phyloP scores from a whole-genome alignment of 1,284 basidiomycete genomes.

The Heterobasidion occidentale region DNA sequence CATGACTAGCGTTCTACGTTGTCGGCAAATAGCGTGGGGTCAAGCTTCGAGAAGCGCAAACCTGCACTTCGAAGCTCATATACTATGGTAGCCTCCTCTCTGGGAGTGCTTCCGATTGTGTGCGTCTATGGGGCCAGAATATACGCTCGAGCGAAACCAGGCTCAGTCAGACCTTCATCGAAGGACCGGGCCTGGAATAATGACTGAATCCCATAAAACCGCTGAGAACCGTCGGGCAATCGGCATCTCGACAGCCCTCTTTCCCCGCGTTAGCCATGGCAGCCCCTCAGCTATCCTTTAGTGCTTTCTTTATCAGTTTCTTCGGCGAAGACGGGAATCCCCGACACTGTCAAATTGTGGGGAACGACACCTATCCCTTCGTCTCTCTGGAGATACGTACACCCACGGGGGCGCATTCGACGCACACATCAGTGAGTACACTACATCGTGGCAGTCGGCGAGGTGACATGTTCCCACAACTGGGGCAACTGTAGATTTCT shows the following conservation, averaged over 20 bases:
- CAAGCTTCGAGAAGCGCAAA: too few species aligned
- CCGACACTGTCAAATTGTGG: neutral
- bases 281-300: neutral
- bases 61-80: too few species aligned
- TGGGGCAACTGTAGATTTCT: neutral
- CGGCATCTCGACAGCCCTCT: neutral
- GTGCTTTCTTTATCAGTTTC: neutral
- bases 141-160: too few species aligned
- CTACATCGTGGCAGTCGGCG: neutral
- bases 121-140: too few species aligned
- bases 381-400: neutral
- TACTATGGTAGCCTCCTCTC: too few species aligned
- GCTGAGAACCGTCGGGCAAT: too few species aligned
- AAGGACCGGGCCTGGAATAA: too few species aligned
- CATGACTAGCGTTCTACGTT: too few species aligned
- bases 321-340: neutral
- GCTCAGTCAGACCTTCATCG: too few species aligned
- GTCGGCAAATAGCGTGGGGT: too few species aligned
- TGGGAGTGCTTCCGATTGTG: too few species aligned
- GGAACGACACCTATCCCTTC: neutral
- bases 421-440: neutral
- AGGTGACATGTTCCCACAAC: neutral
- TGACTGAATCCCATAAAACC: too few species aligned
- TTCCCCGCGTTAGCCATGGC: neutral
- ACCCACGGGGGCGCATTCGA: neutral